Conservation (phyloP, 352 stramenopile species). For the Globisporangium paddicum region DNA sequence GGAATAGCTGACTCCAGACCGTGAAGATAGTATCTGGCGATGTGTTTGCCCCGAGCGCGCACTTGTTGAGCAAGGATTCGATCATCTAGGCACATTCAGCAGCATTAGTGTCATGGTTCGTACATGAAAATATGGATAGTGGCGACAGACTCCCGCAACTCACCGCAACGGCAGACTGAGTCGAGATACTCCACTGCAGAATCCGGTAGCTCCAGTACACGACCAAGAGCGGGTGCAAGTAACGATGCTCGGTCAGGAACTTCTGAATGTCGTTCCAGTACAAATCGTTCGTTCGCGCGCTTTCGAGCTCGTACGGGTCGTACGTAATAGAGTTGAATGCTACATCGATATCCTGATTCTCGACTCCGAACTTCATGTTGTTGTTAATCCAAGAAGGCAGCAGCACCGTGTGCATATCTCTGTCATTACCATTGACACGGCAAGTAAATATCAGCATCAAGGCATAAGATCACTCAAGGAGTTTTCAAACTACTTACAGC, state of each 20-base stretch:
- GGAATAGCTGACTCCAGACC: conserved; percentile 62
- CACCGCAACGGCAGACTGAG: conserved; percentile 51
- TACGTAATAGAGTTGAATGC: conserved; percentile 16
- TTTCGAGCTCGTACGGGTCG: conserved; percentile 68
- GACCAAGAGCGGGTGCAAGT: conserved; percentile 56
- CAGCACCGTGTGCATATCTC: conserved; percentile 28
- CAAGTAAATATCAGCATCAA: not conserved
- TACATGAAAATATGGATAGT: too few relatives aligned
- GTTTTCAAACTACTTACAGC: conserved; percentile 1
- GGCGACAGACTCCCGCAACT: not conserved
- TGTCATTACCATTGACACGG: not conserved
- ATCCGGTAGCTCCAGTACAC: conserved; percentile 67
- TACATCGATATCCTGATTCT: not conserved
- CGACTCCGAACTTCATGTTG: conserved; percentile 23
- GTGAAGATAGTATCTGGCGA: conserved; percentile 53
- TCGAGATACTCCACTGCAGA: conserved; percentile 63
- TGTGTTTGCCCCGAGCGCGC: conserved; percentile 32
- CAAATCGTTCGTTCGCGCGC: conserved; percentile 52
- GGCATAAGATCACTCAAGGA: not conserved
- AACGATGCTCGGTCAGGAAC: conserved; percentile 49
- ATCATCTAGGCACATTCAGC: conserved; percentile 39
- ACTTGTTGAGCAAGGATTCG: conserved; percentile 58
- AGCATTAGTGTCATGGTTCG: not conserved
- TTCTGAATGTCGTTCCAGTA: conserved; percentile 84
- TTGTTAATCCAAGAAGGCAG: conserved; percentile 39